Base-by-base conservation (phyloP, 352 stramenopile genomes). In the Aphanomyces euteiches region DNA sequence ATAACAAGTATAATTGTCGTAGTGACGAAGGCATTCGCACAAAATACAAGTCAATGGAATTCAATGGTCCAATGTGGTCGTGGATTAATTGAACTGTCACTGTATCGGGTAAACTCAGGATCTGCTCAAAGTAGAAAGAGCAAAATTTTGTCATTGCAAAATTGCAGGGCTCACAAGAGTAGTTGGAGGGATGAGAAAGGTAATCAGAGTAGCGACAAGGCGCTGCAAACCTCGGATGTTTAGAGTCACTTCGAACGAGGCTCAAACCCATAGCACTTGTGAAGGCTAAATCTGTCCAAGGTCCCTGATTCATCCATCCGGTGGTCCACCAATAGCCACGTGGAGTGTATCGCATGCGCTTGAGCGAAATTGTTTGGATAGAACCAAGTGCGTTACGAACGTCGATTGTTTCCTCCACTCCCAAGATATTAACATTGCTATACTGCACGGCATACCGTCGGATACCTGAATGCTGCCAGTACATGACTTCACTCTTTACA, bases 21-120 rank as follows among this genome's bases (percentile, higher is more conserved):
- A 69, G 13, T 12, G 47, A 41, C 15, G 6, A 5, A 7, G 64
- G 64, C 6, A 45, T 7, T n/a, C 47, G 17, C 13, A 54, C 64
- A 19, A 21, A 61, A n/a, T 63, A 53, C n/a, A 70, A 50, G 19
- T 70, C 64, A 17, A 70, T 37, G 4, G 64, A 61, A 17, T 48
- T 48, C n/a, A 70, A 70, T 7, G 64, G 45, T 17, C 64, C 64
- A 34, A 70, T 70, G 21, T 48, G 19, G n/a, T 21, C 5, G 54
- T 37, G 19, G 19, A 39, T 37, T 28, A 28, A 2, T 28, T 28
- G 28, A 28, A 2, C 28, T 28, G 28, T 28, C 28, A 28, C 28
- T 28, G 28, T 28, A 28, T 28, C 28, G 28, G 28, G 28, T 28
- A 28, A 28, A 28, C 2, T 28, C 28, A 28, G 28, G 28, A 28